Percentiles rank a stretch among this genome's conserved stretches.
Evolutionary conservation across 2,329 filamentous ascomycete genomes (phyloP).

Genomic region (Fusarium kyushuense): DNA sequence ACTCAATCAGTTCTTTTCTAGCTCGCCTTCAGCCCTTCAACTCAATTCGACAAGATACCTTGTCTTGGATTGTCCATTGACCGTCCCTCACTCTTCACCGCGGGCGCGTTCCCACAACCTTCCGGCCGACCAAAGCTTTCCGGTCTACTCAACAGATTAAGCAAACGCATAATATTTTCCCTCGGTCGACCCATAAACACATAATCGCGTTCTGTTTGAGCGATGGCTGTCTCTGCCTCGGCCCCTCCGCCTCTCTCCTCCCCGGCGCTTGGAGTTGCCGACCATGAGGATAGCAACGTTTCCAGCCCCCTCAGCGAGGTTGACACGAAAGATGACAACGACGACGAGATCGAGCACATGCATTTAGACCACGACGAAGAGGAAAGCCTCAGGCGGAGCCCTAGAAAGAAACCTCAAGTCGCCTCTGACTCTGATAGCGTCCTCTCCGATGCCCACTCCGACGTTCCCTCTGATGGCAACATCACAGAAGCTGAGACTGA

Average conservation of each 20-base stretch:
- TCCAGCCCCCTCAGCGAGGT: constrained; percentile 96
- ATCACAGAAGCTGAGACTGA: constrained; percentile 94
- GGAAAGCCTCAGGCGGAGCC: constrained; percentile 48
- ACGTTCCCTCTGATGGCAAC: constrained; percentile 60
- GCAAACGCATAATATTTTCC: background rate
- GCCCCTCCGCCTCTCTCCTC: constrained; percentile 64
- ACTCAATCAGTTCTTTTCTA: constrained; percentile 21
- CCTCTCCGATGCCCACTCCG: constrained; percentile 65
- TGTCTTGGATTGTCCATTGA: constrained; percentile 21
- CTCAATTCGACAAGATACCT: constrained; percentile 1
- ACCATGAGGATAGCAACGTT: constrained; percentile 74
- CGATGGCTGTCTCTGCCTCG: constrained; percentile 67
- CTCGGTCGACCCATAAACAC: constrained; percentile 27
- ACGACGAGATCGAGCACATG: constrained; percentile 74
- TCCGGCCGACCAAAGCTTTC: constrained; percentile 25
- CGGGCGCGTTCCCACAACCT: constrained; percentile 42
- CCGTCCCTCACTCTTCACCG: constrained; percentile 30
- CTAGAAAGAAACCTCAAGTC: constrained; percentile 47
- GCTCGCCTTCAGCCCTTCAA: constrained; percentile 9
- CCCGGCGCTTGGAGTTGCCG: constrained; percentile 52
- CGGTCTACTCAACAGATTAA: constrained; percentile 13
- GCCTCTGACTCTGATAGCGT: constrained; percentile 64
- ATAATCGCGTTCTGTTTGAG: constrained; percentile 35
- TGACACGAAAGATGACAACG: constrained; percentile 80
- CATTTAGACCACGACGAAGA: constrained; percentile 57